Base-by-base conservation (phyloP, 2,329 filamentous ascomycete species). In the Rhynchosporium graminicola region DNA sequence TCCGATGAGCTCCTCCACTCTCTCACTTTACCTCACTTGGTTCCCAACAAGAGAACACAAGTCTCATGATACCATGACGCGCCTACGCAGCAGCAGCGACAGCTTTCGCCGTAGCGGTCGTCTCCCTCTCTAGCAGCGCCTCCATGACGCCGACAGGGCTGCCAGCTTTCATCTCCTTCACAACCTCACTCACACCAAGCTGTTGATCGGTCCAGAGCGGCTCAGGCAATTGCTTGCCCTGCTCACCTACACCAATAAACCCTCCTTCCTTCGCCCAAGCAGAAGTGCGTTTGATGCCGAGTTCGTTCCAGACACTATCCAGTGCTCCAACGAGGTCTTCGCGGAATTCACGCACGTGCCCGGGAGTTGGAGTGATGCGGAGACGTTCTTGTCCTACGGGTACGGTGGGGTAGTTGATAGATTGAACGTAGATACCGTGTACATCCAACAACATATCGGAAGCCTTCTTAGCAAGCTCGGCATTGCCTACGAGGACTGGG, bases 381-480 rank as follows among this genome's bases (percentile, higher is more conserved):
- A 99, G 88, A 63, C 95, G 88, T 78, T 99, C 95, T 80, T 99
- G 93, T n/a, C 95, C 95, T 6, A 96, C 92, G 2, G 95, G 95
- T 2, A 99, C 95, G 57, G 95, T 99, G 2, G 95, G 95, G 78
- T 98, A 98, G 80, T 99, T 99, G 83, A 99, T 98, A 60, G 92
- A 92, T 79, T 99, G 95, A 31, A 99, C 95, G 75, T 99, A 99
- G 74, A 99, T 97, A 65, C 87, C 86, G 80, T 97, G 90, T 69
- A 96, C 89, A 69, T 90, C 87, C 13, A 99, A 84, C 28, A 99
- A 86, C 80, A 96, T 87, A 75, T 99, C 95, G 29, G 91, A 96
- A 7, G 95, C 95, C 70, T 88, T 83, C 82, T 95, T 97, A 63
- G 95, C 95, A 46, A 96, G 80, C 77, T 95, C 93, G 52, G 95